Percentiles rank a stretch among this genome's conserved stretches.
phyloP scores from a whole-genome alignment of 2,329 filamentous ascomycete genomes.

The Cryphonectria radicalis region DNA sequence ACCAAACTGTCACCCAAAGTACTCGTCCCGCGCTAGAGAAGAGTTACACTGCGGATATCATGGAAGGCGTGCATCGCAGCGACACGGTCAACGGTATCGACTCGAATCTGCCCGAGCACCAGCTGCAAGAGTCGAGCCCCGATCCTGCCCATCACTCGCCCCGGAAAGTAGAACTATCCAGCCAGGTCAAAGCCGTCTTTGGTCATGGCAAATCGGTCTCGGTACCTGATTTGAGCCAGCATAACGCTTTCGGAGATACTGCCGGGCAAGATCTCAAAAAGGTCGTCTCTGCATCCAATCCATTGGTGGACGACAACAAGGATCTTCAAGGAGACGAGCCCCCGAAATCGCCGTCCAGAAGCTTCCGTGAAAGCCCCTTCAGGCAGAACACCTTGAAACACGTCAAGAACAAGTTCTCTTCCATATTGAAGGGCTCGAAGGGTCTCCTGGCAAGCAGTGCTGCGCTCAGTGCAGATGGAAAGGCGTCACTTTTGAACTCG shows the following conservation, averaged over 20 bases:
- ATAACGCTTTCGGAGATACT: slow-evolving; percentile 29
- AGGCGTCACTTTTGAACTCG: slow-evolving; percentile 57
- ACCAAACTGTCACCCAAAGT: slow-evolving; percentile 43
- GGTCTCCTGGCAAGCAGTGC: slow-evolving; percentile 81
- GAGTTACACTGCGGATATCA: slow-evolving; percentile 64
- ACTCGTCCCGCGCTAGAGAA: slow-evolving; percentile 61
- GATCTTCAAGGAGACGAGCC: slow-evolving; percentile 48
- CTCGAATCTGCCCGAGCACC: slow-evolving; percentile 49
- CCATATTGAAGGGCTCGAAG: slow-evolving; percentile 85
- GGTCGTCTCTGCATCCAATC: slow-evolving; percentile 63
- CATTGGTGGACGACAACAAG: slow-evolving; percentile 47
- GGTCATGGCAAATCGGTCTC: slow-evolving; percentile 67
- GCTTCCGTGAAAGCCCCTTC: slow-evolving; percentile 69
- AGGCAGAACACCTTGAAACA: slow-evolving; percentile 64
- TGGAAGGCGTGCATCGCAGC: slow-evolving; percentile 59
- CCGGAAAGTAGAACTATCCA: slow-evolving; percentile 30
- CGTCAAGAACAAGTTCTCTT: slow-evolving; percentile 90
- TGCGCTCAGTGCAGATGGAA: slow-evolving; percentile 65
- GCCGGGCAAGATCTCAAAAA: slow-evolving; percentile 55
- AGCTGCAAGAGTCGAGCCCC: slow-evolving; percentile 38
- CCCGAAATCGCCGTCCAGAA: slow-evolving; percentile 60
- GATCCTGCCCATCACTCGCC: slow-evolving; percentile 39
- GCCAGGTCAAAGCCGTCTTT: slow-evolving; percentile 37
- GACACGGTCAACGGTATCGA: slow-evolving; percentile 52
- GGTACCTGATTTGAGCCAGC: slow-evolving; percentile 56